Conservation (phyloP, 2,329 filamentous ascomycete genomes). For the Ceratocystiopsis brevicomis region DNA sequence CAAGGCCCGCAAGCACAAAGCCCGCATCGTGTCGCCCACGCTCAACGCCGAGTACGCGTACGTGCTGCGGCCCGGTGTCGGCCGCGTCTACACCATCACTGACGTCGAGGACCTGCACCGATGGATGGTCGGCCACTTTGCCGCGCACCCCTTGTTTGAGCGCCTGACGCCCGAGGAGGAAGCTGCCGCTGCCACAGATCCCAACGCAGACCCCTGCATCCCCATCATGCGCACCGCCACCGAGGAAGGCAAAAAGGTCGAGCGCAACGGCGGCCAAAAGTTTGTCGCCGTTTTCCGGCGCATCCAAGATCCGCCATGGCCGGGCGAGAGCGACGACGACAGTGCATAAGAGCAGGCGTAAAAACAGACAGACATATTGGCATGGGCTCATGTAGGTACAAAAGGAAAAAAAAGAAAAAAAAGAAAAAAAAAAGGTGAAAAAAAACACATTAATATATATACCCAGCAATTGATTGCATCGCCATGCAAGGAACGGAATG, state of each 20-base stretch:
- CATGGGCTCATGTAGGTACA: no score
- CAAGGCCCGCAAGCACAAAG: slow-evolving; percentile 93
- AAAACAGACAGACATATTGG: not conserved
- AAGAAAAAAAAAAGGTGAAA: no score
- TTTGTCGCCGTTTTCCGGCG: slow-evolving; percentile 79
- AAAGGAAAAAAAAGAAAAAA: no score
- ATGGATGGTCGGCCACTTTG: slow-evolving; percentile 85
- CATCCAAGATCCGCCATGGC: slow-evolving; percentile 60
- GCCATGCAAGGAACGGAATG: no score
- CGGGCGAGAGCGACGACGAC: slow-evolving; percentile 1
- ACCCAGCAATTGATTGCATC: no score
- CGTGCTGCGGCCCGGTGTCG: slow-evolving; percentile 54
- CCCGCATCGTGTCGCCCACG: slow-evolving; percentile 74
- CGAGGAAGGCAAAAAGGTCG: slow-evolving; percentile 94
- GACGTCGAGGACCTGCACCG: slow-evolving; percentile 85
- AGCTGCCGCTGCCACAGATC: slow-evolving; percentile 29
- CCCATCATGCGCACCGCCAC: slow-evolving; percentile 64
- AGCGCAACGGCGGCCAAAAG: slow-evolving; percentile 75
- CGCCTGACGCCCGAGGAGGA: slow-evolving; percentile 45
- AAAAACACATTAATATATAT: no score
- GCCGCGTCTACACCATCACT: slow-evolving; percentile 87
- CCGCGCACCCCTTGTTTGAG: slow-evolving; percentile 60
- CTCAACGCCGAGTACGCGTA: slow-evolving; percentile 90
- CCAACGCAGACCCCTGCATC: slow-evolving; percentile 46
- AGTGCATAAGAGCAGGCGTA: not conserved